Conservation (phyloP, 306 rosid genomes). For the Gastrolobium villosum region DNA sequence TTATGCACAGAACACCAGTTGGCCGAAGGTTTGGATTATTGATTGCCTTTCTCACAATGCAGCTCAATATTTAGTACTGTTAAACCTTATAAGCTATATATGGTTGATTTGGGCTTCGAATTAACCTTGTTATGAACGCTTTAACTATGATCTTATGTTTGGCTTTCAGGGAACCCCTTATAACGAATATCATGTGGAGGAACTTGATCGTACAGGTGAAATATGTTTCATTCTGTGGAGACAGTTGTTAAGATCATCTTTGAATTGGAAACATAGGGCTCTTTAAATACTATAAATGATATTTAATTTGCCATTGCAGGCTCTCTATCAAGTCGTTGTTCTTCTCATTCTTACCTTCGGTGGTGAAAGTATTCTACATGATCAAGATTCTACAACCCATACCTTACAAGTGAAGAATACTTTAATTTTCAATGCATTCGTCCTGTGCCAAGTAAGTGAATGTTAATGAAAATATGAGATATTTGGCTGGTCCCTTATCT, state of each 20-base stretch:
- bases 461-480: constrained; percentile 33
- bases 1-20: constrained; percentile 89
- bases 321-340: constrained; percentile 78
- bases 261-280: constrained; percentile 24
- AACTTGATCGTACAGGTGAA: constrained; percentile 88
- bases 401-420: constrained; percentile 73
- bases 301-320: constrained; percentile 60
- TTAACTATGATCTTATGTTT: constrained; percentile 49
- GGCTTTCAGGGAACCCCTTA: constrained; percentile 87
- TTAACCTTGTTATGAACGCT: constrained; percentile 22
- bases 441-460: constrained; percentile 85
- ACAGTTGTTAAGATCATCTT: constrained; percentile 1
- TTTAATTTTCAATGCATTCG: constrained; percentile 90
- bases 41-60: constrained; percentile 33
- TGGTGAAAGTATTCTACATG: constrained; percentile 66
- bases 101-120: constrained; percentile 38
- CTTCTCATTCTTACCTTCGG: constrained; percentile 82
- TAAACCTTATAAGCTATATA: neutral
- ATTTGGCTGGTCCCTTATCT: neutral
- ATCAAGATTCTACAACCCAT: constrained; percentile 39
- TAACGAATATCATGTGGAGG: constrained; percentile 99
- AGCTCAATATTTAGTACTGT: neutral
- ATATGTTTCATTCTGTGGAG: constrained; percentile 6
- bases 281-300: constrained; percentile 18
- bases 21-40: constrained; percentile 81